These are phyloP conservation scores for Trifolium dubium DNA, from an alignment of 306 rosid species.

Conservation along the genomic window DNA sequence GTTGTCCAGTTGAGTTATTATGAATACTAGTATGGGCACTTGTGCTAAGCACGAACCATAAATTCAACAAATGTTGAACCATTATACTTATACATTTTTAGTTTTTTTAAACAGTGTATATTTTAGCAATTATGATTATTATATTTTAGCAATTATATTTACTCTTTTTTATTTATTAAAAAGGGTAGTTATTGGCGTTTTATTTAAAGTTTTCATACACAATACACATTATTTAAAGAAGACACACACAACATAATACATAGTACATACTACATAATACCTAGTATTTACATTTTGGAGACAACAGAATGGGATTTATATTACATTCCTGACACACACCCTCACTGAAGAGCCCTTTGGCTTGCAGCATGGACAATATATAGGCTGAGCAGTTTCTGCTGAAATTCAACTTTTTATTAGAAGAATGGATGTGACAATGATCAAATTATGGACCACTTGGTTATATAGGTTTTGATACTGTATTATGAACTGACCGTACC, in stretches of 20 bases:
- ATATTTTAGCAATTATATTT: neutral
- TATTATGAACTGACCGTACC: neutral
- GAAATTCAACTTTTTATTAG: no score
- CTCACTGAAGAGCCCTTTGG: neutral
- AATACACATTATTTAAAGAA: no score
- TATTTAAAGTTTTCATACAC: no score
- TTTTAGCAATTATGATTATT: no score
- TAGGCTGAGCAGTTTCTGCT: neutral
- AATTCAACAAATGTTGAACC: neutral
- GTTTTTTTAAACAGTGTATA: neutral
- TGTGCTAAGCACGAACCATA: neutral
- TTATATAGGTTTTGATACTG: neutral
- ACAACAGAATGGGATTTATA: slow-evolving; percentile 1
- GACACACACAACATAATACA: neutral
- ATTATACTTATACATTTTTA: no score
- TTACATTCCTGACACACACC: neutral
- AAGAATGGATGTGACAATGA: neutral
- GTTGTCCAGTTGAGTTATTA: slow-evolving; percentile 17
- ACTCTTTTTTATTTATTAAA: no score
- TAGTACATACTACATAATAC: neutral
- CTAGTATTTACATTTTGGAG: slow-evolving; percentile 29
- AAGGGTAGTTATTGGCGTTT: no score
- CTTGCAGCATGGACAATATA: slow-evolving; percentile 3
- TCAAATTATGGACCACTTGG: slow-evolving; percentile 11
- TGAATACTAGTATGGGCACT: slow-evolving; percentile 11